phyloP scores from a whole-genome alignment of 192 early-diverging fungal species.

The Umbelopsis ramanniana region DNA sequence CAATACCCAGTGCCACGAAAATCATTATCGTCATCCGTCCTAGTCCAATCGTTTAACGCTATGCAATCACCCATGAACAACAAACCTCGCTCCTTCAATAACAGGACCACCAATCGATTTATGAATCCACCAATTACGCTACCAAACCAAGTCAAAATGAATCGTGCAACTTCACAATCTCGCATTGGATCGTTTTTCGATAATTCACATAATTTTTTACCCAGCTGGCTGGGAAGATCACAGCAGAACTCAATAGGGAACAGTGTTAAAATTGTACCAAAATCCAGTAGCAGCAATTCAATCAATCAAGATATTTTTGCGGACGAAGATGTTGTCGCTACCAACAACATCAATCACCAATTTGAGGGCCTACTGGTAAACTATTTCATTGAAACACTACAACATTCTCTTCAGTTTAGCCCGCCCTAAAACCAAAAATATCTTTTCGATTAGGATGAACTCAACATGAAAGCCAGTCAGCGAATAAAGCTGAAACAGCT shows the following conservation, averaged over 20 bases:
- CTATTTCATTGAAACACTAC: neutral
- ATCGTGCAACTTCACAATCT: neutral
- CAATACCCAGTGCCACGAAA: neutral
- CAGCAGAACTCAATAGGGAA: constrained; percentile 4
- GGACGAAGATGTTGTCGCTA: constrained; percentile 5
- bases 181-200: constrained; percentile 15
- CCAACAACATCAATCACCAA: constrained; percentile 4
- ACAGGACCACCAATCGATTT: neutral
- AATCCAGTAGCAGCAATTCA: constrained; percentile 17
- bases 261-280: neutral
- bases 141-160: neutral
- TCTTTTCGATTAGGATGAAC: constrained; percentile 38
- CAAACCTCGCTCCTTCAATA: constrained; percentile 11
- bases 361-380: constrained; percentile 2
- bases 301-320: neutral
- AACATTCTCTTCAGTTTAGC: too few relatives aligned
- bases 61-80: neutral
- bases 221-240: constrained; percentile 14
- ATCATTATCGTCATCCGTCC: constrained; percentile 9
- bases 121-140: neutral
- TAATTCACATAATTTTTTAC: constrained; percentile 1
- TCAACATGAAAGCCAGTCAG: constrained; percentile 48
- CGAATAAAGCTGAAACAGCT: constrained; percentile 46
- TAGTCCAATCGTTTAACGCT: constrained; percentile 3
- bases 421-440: too few relatives aligned